Base-by-base conservation (phyloP, 805 yeast species). In the Metschnikowia hibisci region DNA sequence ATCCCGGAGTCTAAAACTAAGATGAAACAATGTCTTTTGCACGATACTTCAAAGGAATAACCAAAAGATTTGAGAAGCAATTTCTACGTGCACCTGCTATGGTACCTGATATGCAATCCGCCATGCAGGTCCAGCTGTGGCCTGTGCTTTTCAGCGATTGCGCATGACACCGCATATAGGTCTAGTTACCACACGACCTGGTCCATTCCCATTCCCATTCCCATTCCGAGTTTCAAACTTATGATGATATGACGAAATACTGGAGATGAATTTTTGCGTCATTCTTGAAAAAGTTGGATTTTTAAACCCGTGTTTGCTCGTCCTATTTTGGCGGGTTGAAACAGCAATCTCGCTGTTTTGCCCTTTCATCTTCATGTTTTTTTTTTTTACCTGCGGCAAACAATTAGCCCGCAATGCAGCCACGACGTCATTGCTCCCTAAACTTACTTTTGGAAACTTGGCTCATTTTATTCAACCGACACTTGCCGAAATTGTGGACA, bases 31-130 rank as follows among this genome's bases (percentile, higher is more conserved):
- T 20, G 23, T 20, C 5, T 20, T 6, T 1, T 6, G 8, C 23
- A 20, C 8, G 7, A 20, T 6, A 20, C 23, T 2, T 20, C 23
- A 6, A 20, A 20, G 23, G 23, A 3, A n/a, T n/a, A n/a, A 3
- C 23, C 23, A 20, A 20, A 20, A 2, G 23, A 20, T 6, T 8
- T 3, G 4, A 20, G 23, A 6, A 28, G 29, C 25, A 13, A 35
- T 18, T 27, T 28, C 11, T 35, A 35, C 15, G 32, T 35, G 31
- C 32, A 35, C 39, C 32, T 16, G 39, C 39, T 35, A 30, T 32
- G 39, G 39, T 35, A 20, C 39, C 39, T 35, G 39, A 35, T 35
- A 35, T 35, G 39, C 39, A 35, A 5, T 2, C 14, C 23, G 6
- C 2, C 14, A 10, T 35, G 32, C 39, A 35, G 39, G 32, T 16